Percentiles rank a stretch among this genome's conserved stretches.
phyloP scores from a whole-genome alignment of 805 yeast species.

The Pichia pseudocactophila region DNA sequence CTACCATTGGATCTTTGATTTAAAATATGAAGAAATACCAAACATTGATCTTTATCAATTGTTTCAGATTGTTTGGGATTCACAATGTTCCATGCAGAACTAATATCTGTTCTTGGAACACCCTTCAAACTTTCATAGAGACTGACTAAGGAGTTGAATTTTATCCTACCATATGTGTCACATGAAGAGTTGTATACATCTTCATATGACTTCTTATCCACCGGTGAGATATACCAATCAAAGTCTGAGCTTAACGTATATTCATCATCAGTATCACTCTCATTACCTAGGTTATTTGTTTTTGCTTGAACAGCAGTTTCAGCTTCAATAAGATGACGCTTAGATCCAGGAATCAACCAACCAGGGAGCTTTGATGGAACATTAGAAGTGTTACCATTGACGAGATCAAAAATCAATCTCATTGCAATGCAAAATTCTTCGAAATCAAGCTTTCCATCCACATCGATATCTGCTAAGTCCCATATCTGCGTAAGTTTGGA shows the following conservation, averaged over 20 bases:
- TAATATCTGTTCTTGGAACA: slow-evolving; percentile 77
- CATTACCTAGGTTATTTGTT: slow-evolving; percentile 23
- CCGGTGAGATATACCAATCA: slow-evolving; percentile 95
- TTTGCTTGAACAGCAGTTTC: slow-evolving; percentile 49
- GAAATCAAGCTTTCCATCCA: slow-evolving; percentile 85
- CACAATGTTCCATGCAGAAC: slow-evolving; percentile 90
- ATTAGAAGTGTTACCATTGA: slow-evolving; percentile 51
- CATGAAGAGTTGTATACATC: slow-evolving; percentile 63
- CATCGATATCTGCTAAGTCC: slow-evolving; percentile 89
- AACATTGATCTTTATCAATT: slow-evolving; percentile 87
- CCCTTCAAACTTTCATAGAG: slow-evolving; percentile 59
- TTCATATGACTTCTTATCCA: slow-evolving; percentile 72
- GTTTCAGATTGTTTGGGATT: slow-evolving; percentile 83
- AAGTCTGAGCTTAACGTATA: slow-evolving; percentile 56
- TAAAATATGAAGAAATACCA: slow-evolving; percentile 82
- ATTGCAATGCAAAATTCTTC: slow-evolving; percentile 97
- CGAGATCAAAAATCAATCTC: slow-evolving; percentile 87
- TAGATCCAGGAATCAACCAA: slow-evolving; percentile 89
- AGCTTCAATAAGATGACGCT: slow-evolving; percentile 78
- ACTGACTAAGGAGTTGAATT: slow-evolving; percentile 60
- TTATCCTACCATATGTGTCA: slow-evolving; percentile 73
- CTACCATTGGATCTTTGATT: slow-evolving; percentile 77
- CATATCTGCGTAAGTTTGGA: slow-evolving; percentile 75
- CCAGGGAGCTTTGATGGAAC: slow-evolving; percentile 74
- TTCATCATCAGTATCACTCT: slow-evolving; percentile 54